These are phyloP conservation scores for Pythium sukuiense DNA, from an alignment of 352 stramenopile genomes.

Conservation along the genomic window DNA sequence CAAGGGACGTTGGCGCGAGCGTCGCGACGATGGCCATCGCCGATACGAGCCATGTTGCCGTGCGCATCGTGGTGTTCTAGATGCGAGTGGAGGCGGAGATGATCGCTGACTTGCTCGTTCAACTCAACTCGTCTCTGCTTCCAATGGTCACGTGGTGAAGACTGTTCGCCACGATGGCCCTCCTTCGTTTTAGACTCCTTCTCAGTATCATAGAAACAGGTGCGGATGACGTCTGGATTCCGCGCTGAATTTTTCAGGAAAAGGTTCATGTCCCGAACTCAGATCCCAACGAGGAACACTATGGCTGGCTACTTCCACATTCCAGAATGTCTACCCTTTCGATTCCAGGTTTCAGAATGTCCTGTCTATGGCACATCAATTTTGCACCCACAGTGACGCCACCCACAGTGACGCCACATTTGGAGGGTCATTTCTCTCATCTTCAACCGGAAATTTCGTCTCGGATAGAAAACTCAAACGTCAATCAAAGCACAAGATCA, in stretches of 20 bases:
- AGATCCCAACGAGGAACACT: background rate
- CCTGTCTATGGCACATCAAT: background rate
- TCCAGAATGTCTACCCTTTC: background rate
- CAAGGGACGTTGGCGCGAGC: background rate
- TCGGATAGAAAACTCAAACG: no score
- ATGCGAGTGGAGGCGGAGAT: background rate
- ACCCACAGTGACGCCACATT: no score
- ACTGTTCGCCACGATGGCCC: background rate
- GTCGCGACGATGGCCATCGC: background rate
- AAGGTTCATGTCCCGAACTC: background rate
- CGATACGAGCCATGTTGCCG: slow-evolving; percentile 2
- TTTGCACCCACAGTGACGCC: no score
- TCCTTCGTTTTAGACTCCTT: background rate
- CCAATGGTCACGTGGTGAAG: background rate
- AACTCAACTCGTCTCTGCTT: background rate
- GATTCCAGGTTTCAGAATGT: background rate
- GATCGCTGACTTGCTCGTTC: no score
- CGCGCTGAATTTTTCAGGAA: slow-evolving; percentile 16
- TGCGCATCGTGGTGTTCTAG: background rate
- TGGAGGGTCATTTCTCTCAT: no score
- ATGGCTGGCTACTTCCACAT: background rate
- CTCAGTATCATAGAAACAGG: background rate
- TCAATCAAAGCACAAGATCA: no score
- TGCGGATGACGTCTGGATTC: background rate
- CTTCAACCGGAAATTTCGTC: no score